These are phyloP conservation scores for Aurantiochytrium sp. DNA, from an alignment of 108 stramenopile genomes.

Conservation along the genomic window DNA sequence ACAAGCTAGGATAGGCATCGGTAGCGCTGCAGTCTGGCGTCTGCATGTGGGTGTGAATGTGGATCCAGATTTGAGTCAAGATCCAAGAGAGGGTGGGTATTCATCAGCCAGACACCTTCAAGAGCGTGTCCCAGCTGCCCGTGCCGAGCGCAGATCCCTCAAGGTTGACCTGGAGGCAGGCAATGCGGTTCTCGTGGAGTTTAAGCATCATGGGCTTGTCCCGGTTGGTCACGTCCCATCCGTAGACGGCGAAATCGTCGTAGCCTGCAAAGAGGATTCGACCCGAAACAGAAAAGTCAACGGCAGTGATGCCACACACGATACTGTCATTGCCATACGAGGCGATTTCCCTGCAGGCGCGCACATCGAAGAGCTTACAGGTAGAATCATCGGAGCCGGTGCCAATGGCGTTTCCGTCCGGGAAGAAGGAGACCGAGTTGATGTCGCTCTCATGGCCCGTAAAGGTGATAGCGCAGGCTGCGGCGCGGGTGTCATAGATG, in stretches of 20 bases:
- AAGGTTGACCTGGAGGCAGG: not conserved
- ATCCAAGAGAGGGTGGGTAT: no score
- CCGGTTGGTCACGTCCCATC: conserved; percentile 52
- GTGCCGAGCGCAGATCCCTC: conserved; percentile 2
- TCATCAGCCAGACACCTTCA: not conserved
- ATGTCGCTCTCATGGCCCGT: conserved; percentile 90
- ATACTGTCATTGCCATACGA: conserved; percentile 37
- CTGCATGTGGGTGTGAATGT: no score
- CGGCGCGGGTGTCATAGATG: conserved; percentile 85
- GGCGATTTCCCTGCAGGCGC: conserved; percentile 71
- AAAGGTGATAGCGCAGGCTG: conserved; percentile 70
- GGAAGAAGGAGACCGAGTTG: conserved; percentile 90
- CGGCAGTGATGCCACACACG: conserved; percentile 68
- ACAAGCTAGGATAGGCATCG: no score
- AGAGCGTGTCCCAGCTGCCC: conserved; percentile 16
- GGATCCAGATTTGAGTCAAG: no score
- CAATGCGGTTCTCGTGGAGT: conserved; percentile 16
- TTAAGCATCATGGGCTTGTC: not conserved
- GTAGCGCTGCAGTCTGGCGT: no score
- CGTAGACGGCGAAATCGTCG: conserved; percentile 61
- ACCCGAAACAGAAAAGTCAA: conserved; percentile 65
- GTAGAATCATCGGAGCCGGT: conserved; percentile 90
- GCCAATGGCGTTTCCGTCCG: conserved; percentile 76
- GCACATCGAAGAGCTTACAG: conserved; percentile 86
- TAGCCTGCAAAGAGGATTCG: conserved; percentile 78